phyloP scores from a whole-genome alignment of 1,284 basidiomycete genomes.

The Leccinum fallax region DNA sequence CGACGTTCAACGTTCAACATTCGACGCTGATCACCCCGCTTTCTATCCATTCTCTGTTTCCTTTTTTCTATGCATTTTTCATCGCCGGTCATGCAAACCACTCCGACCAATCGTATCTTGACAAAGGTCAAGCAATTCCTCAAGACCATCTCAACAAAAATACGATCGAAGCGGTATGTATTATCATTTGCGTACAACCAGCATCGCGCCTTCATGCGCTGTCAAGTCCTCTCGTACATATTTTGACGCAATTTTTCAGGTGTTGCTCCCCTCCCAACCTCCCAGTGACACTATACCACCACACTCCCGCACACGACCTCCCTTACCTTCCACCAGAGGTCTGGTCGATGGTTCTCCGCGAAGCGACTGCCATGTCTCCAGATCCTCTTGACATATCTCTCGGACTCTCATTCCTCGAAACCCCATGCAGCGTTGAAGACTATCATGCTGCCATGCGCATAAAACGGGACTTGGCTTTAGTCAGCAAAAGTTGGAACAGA shows the following conservation, averaged over 20 bases:
- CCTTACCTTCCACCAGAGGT: slow-evolving; percentile 57
- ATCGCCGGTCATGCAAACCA: slow-evolving; percentile 15
- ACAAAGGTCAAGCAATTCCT: slow-evolving; percentile 19
- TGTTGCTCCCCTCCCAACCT: slow-evolving; percentile 1
- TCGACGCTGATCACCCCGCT: background rate
- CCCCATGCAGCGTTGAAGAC: slow-evolving; percentile 37
- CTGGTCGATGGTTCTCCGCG: slow-evolving; percentile 60
- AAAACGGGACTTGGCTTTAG: slow-evolving; percentile 54
- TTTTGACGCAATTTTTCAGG: slow-evolving; percentile 16
- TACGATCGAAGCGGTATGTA: slow-evolving; percentile 21
- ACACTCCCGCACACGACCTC: slow-evolving; percentile 37
- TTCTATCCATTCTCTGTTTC: slow-evolving; percentile 1
- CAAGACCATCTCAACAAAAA: slow-evolving; percentile 14
- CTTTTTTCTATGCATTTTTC: background rate
- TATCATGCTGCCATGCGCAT: slow-evolving; percentile 51
- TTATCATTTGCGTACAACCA: background rate
- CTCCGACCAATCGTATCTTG: slow-evolving; percentile 16
- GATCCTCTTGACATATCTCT: slow-evolving; percentile 49
- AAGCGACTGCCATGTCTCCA: slow-evolving; percentile 46
- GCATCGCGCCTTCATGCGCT: background rate
- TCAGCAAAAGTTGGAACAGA: slow-evolving; percentile 57
- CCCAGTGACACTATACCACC: slow-evolving; percentile 20
- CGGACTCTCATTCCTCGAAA: slow-evolving; percentile 53
- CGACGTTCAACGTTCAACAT: slow-evolving; percentile 2
- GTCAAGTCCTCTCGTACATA: background rate